Percentiles rank a stretch among this genome's conserved stretches.
These are phyloP conservation scores for Suhomyces xylopsoci DNA, from an alignment of 805 yeast species.

Conservation along the genomic window DNA sequence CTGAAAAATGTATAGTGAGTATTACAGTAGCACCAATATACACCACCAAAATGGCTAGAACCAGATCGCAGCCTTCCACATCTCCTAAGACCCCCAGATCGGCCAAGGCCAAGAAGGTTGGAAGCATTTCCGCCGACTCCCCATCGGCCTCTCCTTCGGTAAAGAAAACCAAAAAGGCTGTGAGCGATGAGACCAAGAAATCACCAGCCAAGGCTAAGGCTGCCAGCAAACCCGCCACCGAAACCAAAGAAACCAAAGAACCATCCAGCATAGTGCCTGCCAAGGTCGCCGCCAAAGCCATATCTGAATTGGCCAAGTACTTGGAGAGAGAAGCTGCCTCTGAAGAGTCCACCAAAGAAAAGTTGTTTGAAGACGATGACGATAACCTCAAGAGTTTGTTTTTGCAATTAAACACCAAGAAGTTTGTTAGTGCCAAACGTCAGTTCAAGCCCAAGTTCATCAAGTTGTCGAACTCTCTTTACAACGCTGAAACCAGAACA, in stretches of 20 bases:
- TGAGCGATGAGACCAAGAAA: constrained; percentile 3
- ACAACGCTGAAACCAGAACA: constrained; percentile 36
- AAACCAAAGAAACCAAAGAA: neutral
- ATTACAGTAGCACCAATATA: neutral
- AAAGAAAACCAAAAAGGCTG: constrained; percentile 7
- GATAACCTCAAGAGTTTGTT: constrained; percentile 54
- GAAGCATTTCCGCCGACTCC: constrained; percentile 15
- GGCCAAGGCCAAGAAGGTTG: constrained; percentile 17
- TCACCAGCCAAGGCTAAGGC: constrained; percentile 2
- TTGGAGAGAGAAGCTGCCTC: constrained; percentile 29
- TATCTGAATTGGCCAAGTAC: constrained; percentile 65
- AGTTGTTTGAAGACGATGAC: constrained; percentile 49
- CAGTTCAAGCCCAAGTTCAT: constrained; percentile 56
- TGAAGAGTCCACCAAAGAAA: constrained; percentile 25
- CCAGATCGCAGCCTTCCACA: constrained; percentile 26
- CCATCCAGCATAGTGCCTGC: constrained; percentile 5
- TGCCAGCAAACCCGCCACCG: neutral
- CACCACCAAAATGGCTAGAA: constrained; percentile 26
- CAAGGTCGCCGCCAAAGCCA: constrained; percentile 41
- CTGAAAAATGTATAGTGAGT: constrained; percentile 1
- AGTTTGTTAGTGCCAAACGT: constrained; percentile 58
- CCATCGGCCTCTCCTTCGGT: constrained; percentile 21
- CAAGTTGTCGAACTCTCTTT: constrained; percentile 45
- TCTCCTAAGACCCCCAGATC: constrained; percentile 26
- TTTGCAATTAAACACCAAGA: constrained; percentile 63